Percentiles rank a stretch among this genome's conserved stretches.
Conservation (phyloP, 1,284 basidiomycete genomes). For the Calocybe gambosa region DNA sequence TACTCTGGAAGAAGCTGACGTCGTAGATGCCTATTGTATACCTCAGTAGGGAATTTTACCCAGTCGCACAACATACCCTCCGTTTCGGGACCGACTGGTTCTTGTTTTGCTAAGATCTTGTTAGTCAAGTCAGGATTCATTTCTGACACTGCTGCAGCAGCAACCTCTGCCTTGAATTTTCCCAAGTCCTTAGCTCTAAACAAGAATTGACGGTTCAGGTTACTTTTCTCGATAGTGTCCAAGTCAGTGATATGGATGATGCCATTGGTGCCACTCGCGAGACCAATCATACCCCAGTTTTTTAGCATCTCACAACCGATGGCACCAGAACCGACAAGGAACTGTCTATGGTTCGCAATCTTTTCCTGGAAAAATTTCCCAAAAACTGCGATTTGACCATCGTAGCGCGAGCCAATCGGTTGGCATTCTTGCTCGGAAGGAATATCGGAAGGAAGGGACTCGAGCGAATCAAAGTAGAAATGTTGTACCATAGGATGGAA, state of each 20-base stretch:
- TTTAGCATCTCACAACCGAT: slow-evolving; percentile 99
- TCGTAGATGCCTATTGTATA: slow-evolving; percentile 74
- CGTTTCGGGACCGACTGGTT: slow-evolving; percentile 90
- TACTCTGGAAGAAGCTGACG: slow-evolving; percentile 80
- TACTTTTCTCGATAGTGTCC: slow-evolving; percentile 99
- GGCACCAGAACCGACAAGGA: slow-evolving; percentile 96
- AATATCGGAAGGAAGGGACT: slow-evolving; percentile 75
- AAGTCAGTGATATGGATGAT: slow-evolving; percentile 94
- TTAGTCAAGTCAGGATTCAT: slow-evolving; percentile 95
- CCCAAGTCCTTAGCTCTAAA: slow-evolving; percentile 97
- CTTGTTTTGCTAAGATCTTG: slow-evolving; percentile 88
- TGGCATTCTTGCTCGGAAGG: slow-evolving; percentile 86
- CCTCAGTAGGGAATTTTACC: slow-evolving; percentile 4
- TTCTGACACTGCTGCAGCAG: slow-evolving; percentile 85
- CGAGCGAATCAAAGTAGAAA: slow-evolving; percentile 97
- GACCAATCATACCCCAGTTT: slow-evolving; percentile 99
- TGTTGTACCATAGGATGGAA: slow-evolving; percentile 97
- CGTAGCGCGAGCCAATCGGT: slow-evolving; percentile 83
- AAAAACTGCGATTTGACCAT: slow-evolving; percentile 94
- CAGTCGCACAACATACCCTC: slow-evolving; percentile 54
- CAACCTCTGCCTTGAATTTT: slow-evolving; percentile 97
- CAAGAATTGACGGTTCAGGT: slow-evolving; percentile 97
- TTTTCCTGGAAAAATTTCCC: slow-evolving; percentile 92
- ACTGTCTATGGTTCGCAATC: slow-evolving; percentile 88
- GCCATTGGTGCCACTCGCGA: slow-evolving; percentile 79